These are phyloP conservation scores for Thermochaetoides thermophila DNA, from an alignment of 495 filamentous ascomycete species.

Conservation along the genomic window DNA sequence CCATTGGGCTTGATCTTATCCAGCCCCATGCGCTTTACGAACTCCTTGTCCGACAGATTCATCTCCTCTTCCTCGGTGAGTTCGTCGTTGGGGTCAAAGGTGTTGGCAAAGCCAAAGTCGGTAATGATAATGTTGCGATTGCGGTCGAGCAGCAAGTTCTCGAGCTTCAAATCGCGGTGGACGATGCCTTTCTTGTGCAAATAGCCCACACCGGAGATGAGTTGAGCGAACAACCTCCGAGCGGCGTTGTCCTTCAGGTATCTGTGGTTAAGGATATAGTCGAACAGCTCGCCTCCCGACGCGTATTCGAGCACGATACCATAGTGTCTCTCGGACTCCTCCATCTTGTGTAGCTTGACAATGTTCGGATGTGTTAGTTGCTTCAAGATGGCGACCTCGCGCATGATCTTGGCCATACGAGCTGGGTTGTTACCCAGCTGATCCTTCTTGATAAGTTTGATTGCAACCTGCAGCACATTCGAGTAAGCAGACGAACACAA, in stretches of 20 bases:
- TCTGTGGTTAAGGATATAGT: slow-evolving; percentile 92
- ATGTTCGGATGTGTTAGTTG: slow-evolving; percentile 84
- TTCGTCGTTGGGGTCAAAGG: slow-evolving; percentile 80
- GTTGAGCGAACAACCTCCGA: slow-evolving; percentile 82
- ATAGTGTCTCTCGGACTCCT: slow-evolving; percentile 89
- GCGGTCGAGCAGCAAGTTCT: slow-evolving; percentile 88
- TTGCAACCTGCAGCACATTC: slow-evolving; percentile 57
- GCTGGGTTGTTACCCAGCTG: slow-evolving; percentile 72
- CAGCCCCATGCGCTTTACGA: slow-evolving; percentile 60
- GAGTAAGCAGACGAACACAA: no score
- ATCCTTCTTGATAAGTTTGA: slow-evolving; percentile 93
- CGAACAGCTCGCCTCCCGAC: slow-evolving; percentile 93
- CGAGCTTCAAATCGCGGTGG: slow-evolving; percentile 91
- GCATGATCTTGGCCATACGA: slow-evolving; percentile 88
- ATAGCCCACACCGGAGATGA: slow-evolving; percentile 94
- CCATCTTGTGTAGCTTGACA: slow-evolving; percentile 94
- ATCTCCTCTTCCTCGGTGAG: slow-evolving; percentile 81
- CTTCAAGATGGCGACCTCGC: slow-evolving; percentile 87
- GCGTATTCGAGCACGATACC: slow-evolving; percentile 98
- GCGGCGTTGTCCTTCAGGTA: slow-evolving; percentile 90
- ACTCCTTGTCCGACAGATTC: slow-evolving; percentile 70
- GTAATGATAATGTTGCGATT: slow-evolving; percentile 99
- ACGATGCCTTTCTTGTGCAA: slow-evolving; percentile 99
- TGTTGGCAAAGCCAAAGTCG: slow-evolving; percentile 98
- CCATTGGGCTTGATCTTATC: slow-evolving; percentile 47